Conservation (phyloP, 164 flowering plant genomes). For the Tetracentron sinense region DNA sequence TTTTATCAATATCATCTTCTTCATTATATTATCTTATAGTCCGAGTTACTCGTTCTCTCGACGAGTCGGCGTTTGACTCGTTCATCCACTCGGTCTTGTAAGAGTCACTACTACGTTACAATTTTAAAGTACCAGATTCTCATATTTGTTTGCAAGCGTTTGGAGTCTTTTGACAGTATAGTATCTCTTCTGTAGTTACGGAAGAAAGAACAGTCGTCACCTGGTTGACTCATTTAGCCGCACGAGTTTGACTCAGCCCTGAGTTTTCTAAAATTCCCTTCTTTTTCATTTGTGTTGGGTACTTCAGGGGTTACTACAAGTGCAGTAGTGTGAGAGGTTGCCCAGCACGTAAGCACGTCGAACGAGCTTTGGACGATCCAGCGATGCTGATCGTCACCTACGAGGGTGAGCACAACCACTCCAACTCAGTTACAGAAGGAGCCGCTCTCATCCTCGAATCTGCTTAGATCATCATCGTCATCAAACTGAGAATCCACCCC, state of each 20-base stretch:
- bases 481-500: background rate
- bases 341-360: conserved; percentile 92
- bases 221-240: conserved; percentile 2
- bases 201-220: no score
- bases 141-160: no score
- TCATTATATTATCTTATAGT: no score
- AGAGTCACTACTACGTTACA: no score
- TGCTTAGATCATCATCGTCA: conserved; percentile 27
- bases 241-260: no score
- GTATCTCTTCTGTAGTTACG: background rate
- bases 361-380: conserved; percentile 82
- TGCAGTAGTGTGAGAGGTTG: conserved; percentile 92
- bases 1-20: background rate
- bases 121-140: no score
- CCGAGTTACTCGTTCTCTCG: no score
- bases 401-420: conserved; percentile 88
- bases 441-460: conserved; percentile 57
- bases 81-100: background rate
- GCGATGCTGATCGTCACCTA: conserved; percentile 84
- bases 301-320: conserved; percentile 85
- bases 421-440: conserved; percentile 53
- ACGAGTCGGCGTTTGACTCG: background rate
- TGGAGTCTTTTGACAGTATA: background rate
- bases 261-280: background rate
- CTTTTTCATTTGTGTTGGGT: background rate